Base-by-base conservation (phyloP, 2,329 filamentous ascomycete genomes). In the Zasmidium citrigriseum region DNA sequence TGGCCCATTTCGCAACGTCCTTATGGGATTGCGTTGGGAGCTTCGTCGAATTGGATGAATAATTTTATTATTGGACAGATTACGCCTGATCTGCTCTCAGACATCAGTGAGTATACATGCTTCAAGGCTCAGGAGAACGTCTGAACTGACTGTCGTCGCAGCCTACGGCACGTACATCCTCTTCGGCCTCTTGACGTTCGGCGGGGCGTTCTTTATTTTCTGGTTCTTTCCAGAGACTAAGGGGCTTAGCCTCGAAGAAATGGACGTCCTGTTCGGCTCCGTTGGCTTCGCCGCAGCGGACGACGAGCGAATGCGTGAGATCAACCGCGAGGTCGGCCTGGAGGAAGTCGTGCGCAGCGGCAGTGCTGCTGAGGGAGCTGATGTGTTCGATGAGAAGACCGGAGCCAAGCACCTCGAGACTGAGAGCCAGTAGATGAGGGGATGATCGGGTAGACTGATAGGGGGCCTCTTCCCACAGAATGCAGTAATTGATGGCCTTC, bases 1-100 rank as follows among this genome's bases (percentile, higher is more conserved):
- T 92, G 87, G 86, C 89, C 89, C 0, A 75, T 91, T 4, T 86
- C 83, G 58, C 86, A 85, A 10, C 82, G 88, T 1, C 83, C 89
- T 0, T 89, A 91, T 59, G 89, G 89, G 44, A 87, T 89, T 12
- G 81, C 88, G 0, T 76, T 92, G 0, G 88, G 87, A 16, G 87
- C 86, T 25, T 72, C 68, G 5, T 69, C 66, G 7, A 78, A 78
- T 62, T 78, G 76, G 75, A 72, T 77, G 81, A 79, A 58, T 50
- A 57, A 64, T 24, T 61, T 62, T 60, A 80, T 89, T 54, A 85
- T 90, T 22, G 87, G 86, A 0, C 86, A 58, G 23, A 44, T 57
- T 18, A 53, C 46, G 9, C 46, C 51, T 25, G 51, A 53, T 38
- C 25, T 46, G 51, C 25, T 49, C 25, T 18, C 29, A 27, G 25